These are phyloP conservation scores for Hymenoscyphus fraxineus DNA, from an alignment of 2,329 filamentous ascomycete species.

Conservation along the genomic window DNA sequence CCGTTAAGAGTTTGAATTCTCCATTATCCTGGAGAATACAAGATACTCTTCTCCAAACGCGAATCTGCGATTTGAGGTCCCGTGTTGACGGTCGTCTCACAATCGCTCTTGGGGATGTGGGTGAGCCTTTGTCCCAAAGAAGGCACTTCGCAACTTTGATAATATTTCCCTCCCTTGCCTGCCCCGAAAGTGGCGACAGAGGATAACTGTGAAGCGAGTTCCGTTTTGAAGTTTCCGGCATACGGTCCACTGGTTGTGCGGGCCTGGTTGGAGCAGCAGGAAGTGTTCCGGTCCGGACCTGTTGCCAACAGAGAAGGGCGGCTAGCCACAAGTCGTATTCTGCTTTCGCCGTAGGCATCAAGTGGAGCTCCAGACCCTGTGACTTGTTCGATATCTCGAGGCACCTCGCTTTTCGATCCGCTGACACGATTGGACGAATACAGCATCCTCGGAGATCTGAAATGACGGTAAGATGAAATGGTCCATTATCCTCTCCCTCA, in stretches of 20 bases:
- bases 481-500: slow-evolving; percentile 63
- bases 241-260: slow-evolving; percentile 24
- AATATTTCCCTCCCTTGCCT: slow-evolving; percentile 75
- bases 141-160: slow-evolving; percentile 94
- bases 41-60: slow-evolving; percentile 78
- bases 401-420: slow-evolving; percentile 45
- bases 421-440: slow-evolving; percentile 53
- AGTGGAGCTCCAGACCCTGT: slow-evolving; percentile 55
- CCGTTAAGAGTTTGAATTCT: slow-evolving; percentile 84
- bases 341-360: slow-evolving; percentile 60
- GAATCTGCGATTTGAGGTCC: slow-evolving; percentile 50
- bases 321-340: slow-evolving; percentile 79
- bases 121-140: slow-evolving; percentile 78
- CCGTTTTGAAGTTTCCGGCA: slow-evolving; percentile 30
- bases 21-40: slow-evolving; percentile 94
- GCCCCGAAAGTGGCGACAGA: slow-evolving; percentile 37
- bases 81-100: slow-evolving; percentile 50
- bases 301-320: slow-evolving; percentile 77
- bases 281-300: slow-evolving; percentile 52
- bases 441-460: slow-evolving; percentile 71
- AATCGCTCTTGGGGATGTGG: slow-evolving; percentile 50
- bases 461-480: slow-evolving; percentile 64
- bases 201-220: slow-evolving; percentile 41
- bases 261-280: slow-evolving; percentile 21
- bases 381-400: slow-evolving; percentile 54